Evolutionary conservation across 2,329 filamentous ascomycete genomes (phyloP), one percentile per base, ranked within the genome.

Genomic region (Didymella arachidicola): DNA sequence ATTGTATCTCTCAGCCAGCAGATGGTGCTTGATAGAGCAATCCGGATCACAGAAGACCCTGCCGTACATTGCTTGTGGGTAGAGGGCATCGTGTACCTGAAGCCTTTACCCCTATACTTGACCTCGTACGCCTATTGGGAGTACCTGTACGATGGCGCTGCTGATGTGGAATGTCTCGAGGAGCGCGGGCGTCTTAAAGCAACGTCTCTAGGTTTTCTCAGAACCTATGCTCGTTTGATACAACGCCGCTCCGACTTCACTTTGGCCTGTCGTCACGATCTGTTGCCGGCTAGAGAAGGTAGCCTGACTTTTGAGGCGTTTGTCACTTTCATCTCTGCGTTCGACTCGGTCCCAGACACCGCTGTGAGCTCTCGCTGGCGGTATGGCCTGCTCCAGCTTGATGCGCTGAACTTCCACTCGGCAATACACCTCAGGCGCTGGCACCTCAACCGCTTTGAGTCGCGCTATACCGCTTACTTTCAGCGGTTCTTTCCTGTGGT

Each of bases 101-200:
- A 54, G 34, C 25, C 51, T 0, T 27, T 54, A 26, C 51, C 51
- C 22, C 12, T 19, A 14, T 54, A 54, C 43, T 49, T 69, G 4
- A 53, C 56, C 5, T 66, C 64, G 6, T 53, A 56, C 34, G 68
- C 64, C 2, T 72, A 67, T 32, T 70, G 65, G 68, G 57, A 65
- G 12, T 63, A 56, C 22, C 19, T 69, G 1, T 68, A 60, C 7
- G 67, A 72, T 42, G n/a, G 64, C 7, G 63, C 47, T 46, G 46
- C 6, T 7, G 38, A 49, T 6, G 19, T 27, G 10, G 16, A 7
- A 22, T 29, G 12, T 8, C 2, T 29, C 10, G 42, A 53, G 3
- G 50, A 46, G 42, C 50, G 42, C 22, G 19, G 39, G 32, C 52
- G 36, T 3, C 42, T 36, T 7, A 54, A 25, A 27, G 34, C 27